A percentile compares a stretch with the other conserved stretches of the same genome.
These are phyloP conservation scores for Macrophomina pseudophaseolina DNA, from an alignment of 2,329 filamentous ascomycete species.

Conservation along the genomic window DNA sequence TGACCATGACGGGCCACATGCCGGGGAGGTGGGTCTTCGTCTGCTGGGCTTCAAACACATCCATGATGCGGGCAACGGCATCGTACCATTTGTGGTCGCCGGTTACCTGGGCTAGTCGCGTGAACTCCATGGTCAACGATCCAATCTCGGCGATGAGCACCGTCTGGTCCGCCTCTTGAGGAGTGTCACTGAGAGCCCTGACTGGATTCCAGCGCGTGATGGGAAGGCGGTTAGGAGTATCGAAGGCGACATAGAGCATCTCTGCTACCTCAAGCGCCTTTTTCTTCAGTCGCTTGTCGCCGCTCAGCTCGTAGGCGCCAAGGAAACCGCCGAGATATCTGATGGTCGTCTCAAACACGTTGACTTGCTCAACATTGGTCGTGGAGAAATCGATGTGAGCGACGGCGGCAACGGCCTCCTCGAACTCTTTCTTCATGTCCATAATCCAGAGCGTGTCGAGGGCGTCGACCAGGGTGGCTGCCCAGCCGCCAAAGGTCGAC, in stretches of 20 bases:
- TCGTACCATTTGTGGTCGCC: slow-evolving; percentile 54
- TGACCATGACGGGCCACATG: slow-evolving; percentile 55
- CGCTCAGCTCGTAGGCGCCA: slow-evolving; percentile 85
- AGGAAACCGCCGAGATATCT: slow-evolving; percentile 87
- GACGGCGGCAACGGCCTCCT: slow-evolving; percentile 50
- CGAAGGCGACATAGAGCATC: slow-evolving; percentile 80
- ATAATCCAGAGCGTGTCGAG: slow-evolving; percentile 56
- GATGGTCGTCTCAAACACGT: slow-evolving; percentile 62
- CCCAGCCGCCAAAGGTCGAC: slow-evolving; percentile 55
- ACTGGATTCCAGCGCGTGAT: slow-evolving; percentile 53
- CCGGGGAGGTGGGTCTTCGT: slow-evolving; percentile 51
- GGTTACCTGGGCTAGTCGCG: slow-evolving; percentile 52
- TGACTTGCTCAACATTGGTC: slow-evolving; percentile 46
- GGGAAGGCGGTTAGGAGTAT: slow-evolving; percentile 94
- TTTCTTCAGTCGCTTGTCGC: slow-evolving; percentile 71
- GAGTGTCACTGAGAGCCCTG: slow-evolving; percentile 42
- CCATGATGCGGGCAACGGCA: slow-evolving; percentile 51
- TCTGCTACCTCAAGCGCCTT: slow-evolving; percentile 82
- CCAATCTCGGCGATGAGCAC: slow-evolving; percentile 55
- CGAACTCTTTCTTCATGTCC: slow-evolving; percentile 54
- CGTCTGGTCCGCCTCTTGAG: slow-evolving; percentile 47
- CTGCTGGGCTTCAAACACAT: slow-evolving; percentile 49
- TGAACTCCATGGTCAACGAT: slow-evolving; percentile 55
- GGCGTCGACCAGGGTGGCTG: slow-evolving; percentile 52
- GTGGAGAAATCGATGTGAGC: slow-evolving; percentile 51